A percentile compares a stretch with the other conserved stretches of the same genome.
These are phyloP conservation scores for Cupressus sempervirens DNA, from an alignment of 75 land plant genomes.

Conservation along the genomic window DNA sequence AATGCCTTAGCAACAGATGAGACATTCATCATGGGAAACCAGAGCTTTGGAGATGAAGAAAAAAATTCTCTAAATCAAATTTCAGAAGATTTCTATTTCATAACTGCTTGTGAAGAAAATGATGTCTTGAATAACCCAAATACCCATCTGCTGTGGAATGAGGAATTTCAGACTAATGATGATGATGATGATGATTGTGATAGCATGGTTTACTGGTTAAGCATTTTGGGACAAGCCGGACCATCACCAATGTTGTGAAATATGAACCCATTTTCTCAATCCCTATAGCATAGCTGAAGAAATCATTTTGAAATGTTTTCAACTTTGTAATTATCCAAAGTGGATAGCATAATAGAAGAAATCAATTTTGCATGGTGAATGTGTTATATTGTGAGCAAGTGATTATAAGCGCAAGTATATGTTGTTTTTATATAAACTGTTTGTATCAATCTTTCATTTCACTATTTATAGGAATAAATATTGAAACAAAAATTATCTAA, in stretches of 20 bases:
- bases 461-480: too few relatives aligned
- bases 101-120: neutral
- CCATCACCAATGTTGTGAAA: neutral
- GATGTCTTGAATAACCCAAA: neutral
- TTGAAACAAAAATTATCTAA: too few relatives aligned
- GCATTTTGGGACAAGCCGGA: neutral
- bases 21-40: neutral
- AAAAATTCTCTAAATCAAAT: neutral
- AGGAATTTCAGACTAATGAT: neutral
- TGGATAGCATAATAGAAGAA: too few relatives aligned
- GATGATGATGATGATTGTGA: slow-evolving; percentile 2
- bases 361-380: too few relatives aligned
- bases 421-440: too few relatives aligned
- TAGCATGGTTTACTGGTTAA: neutral
- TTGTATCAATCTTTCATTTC: too few relatives aligned
- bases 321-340: too few relatives aligned
- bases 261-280: too few relatives aligned
- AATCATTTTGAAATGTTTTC: too few relatives aligned
- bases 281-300: too few relatives aligned
- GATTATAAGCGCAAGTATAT: too few relatives aligned
- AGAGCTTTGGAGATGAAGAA: neutral
- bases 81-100: neutral
- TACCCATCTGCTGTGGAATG: neutral
- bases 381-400: too few relatives aligned
- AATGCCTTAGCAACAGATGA: neutral